Base-by-base conservation (phyloP, 331 rosid species). In the Cydonia oblonga region DNA sequence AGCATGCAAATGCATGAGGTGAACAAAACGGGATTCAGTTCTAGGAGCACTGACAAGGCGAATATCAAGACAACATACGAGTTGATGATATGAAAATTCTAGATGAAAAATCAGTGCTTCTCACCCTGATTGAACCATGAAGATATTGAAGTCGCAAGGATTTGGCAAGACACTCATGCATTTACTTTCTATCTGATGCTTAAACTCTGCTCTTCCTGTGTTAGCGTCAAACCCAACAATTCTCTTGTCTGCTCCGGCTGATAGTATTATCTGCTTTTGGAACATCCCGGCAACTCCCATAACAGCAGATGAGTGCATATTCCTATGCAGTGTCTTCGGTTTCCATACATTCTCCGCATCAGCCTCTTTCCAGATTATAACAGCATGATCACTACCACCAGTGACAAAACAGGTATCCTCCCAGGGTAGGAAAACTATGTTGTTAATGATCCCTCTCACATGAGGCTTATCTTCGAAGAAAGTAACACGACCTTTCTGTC, bases 71-170 rank as follows among this genome's bases (percentile, higher is more conserved):
- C 11, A 57, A 22, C 49, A 63, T 26, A 61, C 11, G 32, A 2
- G 12, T 23, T 3, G 22, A 71, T 44, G 14, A 59, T 28, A 38
- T 23, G 10, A 57, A 12, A 2, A 67, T 71, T 64, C 58, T 24
- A 76, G 28, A 38, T 14, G 42, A 18, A 53, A 35, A 26, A 46
- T 24, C 11, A 78, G 70, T 19, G 68, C 42, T 78, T 57, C 85
- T 85, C 84, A 91, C 97, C 91, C 97, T 5, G 92, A 87, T 79
- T 93, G 97, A 78, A 93, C 97, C 98, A 88, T 86, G 86, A 91
- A 93, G 26, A 93, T 77, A 84, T 93, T 93, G 75, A 89, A 89
- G 81, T 91, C 98, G 2, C 91, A 58, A 6, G 97, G 97, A 81
- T 93, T 91, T 26, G 97, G 96, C 81, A 93, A 64, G 71, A 93